Base-by-base conservation (phyloP, 148 eudicot genomes). In the Amaranthus palmeri region DNA sequence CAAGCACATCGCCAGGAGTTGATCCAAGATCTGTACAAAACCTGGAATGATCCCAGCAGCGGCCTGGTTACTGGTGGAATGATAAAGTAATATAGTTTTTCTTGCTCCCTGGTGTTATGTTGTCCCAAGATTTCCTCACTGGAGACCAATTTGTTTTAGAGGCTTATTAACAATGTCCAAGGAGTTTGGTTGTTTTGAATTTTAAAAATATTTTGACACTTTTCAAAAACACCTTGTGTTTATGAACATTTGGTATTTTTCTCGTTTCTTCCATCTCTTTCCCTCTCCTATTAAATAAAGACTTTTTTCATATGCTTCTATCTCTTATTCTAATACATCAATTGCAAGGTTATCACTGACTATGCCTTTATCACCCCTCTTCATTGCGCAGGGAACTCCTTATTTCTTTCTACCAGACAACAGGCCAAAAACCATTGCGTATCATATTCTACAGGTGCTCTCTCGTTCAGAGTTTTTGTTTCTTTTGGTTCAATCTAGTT, bases 401-500 rank as follows among this genome's bases (percentile, higher is more conserved):
- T 9, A 81, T 88, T 56, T 84, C 97, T 18, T 90, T 92, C 88
- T 85, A 85, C 54, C 77, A 82, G 76, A 77, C 93, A 46, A 90
- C 92, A 17, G 88, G 88, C 36, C 87, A 78, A 64, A 87, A 88
- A 75, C 97, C 96, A 3, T 75, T 80, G 44, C 85, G 96, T 49
- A 92, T 92, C 41, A 92, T 92, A 73, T 92, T 92, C 69, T 92
- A 92, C 88, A 87, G 97, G 97, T 88, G 60, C 15, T 53, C 15
- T 17, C 11, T 77, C 0, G 36, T 36, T 56, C 9, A 9, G 53
- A 54, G 36, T 6, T 17, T 18, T 43, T 60, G 44, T 7, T 61
- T 11, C 17, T 18, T 0, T 9, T 15, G 18, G 8, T 12, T 7
- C 4, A 15, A 52, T 11, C 47, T 9, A 12, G 49, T 1, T 52